phyloP scores from a whole-genome alignment of 345 rosid species.

The Sonneratia caseolaris region DNA sequence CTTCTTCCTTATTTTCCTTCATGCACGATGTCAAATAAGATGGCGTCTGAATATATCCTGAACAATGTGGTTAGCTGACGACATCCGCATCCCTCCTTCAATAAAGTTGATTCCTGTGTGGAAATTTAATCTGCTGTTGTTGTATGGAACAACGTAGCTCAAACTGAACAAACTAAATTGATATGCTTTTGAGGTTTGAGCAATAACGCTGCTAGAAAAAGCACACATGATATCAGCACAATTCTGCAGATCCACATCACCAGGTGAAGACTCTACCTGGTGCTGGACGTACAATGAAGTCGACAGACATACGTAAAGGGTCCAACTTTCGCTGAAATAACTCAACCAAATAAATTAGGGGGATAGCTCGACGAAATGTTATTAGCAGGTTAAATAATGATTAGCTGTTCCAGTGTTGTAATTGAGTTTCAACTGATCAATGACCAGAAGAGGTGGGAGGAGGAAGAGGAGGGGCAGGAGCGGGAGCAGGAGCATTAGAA shows the following conservation, averaged over 20 bases:
- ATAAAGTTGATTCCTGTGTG: no score
- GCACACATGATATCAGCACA: background rate
- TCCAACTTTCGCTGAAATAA: background rate
- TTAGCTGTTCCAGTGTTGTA: background rate
- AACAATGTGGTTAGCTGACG: background rate
- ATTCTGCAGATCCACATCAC: background rate
- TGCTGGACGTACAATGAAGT: background rate
- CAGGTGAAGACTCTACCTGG: background rate
- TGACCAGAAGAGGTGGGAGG: constrained; percentile 18
- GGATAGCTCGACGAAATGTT: background rate
- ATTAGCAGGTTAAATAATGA: background rate
- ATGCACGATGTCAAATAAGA: constrained; percentile 5
- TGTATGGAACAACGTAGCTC: no score
- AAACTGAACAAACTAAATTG: no score
- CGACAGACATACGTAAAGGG: background rate
- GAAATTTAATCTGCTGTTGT: no score
- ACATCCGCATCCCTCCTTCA: background rate
- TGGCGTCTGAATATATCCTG: background rate
- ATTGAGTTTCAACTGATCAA: background rate
- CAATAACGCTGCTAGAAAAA: background rate
- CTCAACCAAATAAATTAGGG: background rate
- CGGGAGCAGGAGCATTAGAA: background rate
- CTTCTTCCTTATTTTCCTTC: background rate
- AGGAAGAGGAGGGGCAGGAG: background rate
- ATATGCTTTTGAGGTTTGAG: no score